Evolutionary conservation across 192 early-diverging fungal genomes (phyloP), one percentile per base, ranked within the genome.

Genomic region (Coemansia sp.): DNA sequence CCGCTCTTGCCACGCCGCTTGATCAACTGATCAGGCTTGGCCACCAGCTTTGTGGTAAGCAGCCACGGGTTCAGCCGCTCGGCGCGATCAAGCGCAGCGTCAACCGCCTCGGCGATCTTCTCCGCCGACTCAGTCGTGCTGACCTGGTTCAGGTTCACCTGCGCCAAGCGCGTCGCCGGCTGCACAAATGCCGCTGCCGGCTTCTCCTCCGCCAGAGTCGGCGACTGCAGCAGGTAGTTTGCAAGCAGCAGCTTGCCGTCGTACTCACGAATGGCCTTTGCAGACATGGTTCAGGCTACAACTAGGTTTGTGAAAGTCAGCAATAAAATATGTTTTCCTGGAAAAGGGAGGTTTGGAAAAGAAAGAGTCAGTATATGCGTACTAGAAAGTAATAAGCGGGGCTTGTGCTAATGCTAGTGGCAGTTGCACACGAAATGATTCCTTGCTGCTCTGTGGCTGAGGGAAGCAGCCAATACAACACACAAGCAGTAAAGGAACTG

Each of bases 1-100:
- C 96, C 96, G 67, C 92, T 89, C 88, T 98, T 98, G 39, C 96
- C 96, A 59, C 96, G 85, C 61, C 96, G 89, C 85, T 98, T 98
- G 84, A 98, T 97, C 53, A 98, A 83, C 79, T 97, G 95, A 79
- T 98, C 96, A 21, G 96, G 96, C 83, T 98, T 98, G 79, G 89
- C 95, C 47, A 98, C 96, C 62, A 97, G 85, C 72, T 94, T 94
- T 53, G 75, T 78, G 15, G 63, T 62, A 62, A 86, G 56, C 56
- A 96, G 76, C 94, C 94, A 98, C 24, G 93, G 91, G 84, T 96
- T 84, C 47, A 79, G 85, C 52, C 76, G 79, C 82, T 94, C 94
- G 22, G 89, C 82, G 39, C 77, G 73, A 56, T 84, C 79, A 45
- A 93, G 83, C 35, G 87, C 84, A 24, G 82, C 72, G 50, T 85